Percentiles rank a stretch among this genome's conserved stretches.
phyloP scores from a whole-genome alignment of 768 basidiomycete genomes.

The Amanita phalloides region DNA sequence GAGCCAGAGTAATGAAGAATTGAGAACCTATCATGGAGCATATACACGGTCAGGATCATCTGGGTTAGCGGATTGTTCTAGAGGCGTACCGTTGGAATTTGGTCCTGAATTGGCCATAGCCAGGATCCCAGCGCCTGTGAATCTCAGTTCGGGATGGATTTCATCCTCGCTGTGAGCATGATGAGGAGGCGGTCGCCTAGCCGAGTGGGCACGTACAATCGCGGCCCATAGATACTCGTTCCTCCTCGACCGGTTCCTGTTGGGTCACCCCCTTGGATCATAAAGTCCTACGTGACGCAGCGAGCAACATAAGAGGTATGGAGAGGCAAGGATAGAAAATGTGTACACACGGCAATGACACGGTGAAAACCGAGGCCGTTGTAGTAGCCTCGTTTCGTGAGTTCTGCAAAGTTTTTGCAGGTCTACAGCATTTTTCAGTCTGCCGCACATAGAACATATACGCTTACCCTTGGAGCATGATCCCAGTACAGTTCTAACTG shows the following conservation, averaged over 20 bases:
- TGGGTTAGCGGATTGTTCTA: background rate
- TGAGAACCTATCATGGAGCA: constrained; percentile 62
- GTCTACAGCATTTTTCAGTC: constrained; percentile 43
- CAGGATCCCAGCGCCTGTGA: constrained; percentile 93
- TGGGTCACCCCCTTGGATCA: constrained; percentile 95
- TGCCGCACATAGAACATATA: constrained; percentile 10
- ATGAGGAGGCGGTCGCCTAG: background rate
- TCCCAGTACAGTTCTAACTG: constrained; percentile 89
- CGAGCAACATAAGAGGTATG: background rate
- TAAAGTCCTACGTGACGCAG: constrained; percentile 61
- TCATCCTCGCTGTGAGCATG: constrained; percentile 63
- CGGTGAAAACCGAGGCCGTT: constrained; percentile 87
- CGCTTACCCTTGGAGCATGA: constrained; percentile 68
- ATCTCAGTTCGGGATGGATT: constrained; percentile 80
- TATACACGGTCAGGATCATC: background rate
- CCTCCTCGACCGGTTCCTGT: constrained; percentile 93
- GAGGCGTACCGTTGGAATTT: constrained; percentile 64
- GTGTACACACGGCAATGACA: constrained; percentile 61
- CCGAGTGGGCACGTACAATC: constrained; percentile 48
- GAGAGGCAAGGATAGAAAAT: background rate
- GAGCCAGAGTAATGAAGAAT: constrained; percentile 83
- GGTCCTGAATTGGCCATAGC: constrained; percentile 97
- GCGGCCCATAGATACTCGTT: constrained; percentile 81
- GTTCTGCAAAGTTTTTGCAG: constrained; percentile 90
- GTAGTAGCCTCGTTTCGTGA: constrained; percentile 89